Evolutionary conservation across 192 early-diverging fungal species (phyloP), one percentile per base, ranked within the genome.

Genomic region (Diversispora epigaea): DNA sequence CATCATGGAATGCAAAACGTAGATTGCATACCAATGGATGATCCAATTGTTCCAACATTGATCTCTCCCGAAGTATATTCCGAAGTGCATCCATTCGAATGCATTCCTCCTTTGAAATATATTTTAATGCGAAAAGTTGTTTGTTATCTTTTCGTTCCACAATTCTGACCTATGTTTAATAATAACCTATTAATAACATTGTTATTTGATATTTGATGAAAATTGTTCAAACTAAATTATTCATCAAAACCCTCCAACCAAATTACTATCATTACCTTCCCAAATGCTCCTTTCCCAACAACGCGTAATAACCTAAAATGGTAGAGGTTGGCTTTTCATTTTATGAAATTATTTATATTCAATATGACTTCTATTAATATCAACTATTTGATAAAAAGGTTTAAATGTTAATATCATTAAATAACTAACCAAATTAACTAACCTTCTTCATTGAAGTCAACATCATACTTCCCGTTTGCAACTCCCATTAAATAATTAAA

Each of bases 1-100:
- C 90, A 77, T 96, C 94, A 79, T 95, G 94, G 78, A 95, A 96
- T 15, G 93, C 93, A 84, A 93, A 96, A 14, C 89, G 86, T 78
- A 96, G 80, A 78, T 92, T 93, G 67, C 89, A 89, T 6, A 90
- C 78, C 56, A 88, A 84, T 9, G 86, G 80, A 77, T 89, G 87
- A 68, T 93, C 87, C 15, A 95, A 81, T 52, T 93, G 87, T 79
- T 96, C 94, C 15, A 96, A 78, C 69, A 90, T 86, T 4, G 84
- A 79, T 0, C 94, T 82, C 79, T 96, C 94, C 73, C 91, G 85
- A 67, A 96, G 84, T 15, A 96, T 84, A 77, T 96, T 96, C 54
- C 91, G 84, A 25, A 94, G 87, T 0, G 94, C 94, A 72, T 89
- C 86, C 93, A 94, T 94, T 67, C 84, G 81, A 32, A 96, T 93